Base-by-base conservation (phyloP, 2,329 filamentous ascomycete species). In the Fusarium buxicola region DNA sequence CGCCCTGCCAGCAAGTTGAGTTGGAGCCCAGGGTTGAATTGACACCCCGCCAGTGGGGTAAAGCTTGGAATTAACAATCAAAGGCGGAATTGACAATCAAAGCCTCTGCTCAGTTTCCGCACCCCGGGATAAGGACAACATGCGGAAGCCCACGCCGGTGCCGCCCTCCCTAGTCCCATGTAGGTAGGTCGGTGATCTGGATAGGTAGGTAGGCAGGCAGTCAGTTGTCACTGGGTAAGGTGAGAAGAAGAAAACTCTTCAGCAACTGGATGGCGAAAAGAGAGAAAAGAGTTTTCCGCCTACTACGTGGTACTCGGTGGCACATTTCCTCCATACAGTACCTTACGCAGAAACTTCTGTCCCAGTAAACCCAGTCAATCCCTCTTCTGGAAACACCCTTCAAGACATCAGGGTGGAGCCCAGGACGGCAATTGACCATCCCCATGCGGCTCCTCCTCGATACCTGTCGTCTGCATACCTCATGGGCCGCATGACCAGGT, bases 1-100 rank as follows among this genome's bases (percentile, higher is more conserved):
- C 48, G 61, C 61, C 44, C 44, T 65, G 39, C 15, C 4, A 16
- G 61, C n/a, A n/a, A n/a, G n/a, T n/a, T n/a, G n/a, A n/a, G n/a
- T n/a, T 65, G 61, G 61, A 50, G 61, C 7, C 39, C 34, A 39
- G 35, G 35, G 27, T 32, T 32, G 27, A 50, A 41, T 50, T 50
- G 47, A 50, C 48, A 56, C 61, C 44, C 44, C 63, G 39, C 15
- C 21, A 6, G 21, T 21, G 21, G 21, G 21, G 21, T 21, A 21
- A 6, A 21, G 21, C n/a, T n/a, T n/a, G n/a, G n/a, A n/a, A n/a
- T n/a, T n/a, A n/a, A n/a, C n/a, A n/a, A n/a, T n/a, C n/a, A n/a
- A n/a, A n/a, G n/a, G n/a, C n/a, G n/a, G n/a, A n/a, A n/a, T n/a
- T n/a, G 21, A 21, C 21, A 21, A 21, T n/a, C n/a, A 50, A 8